Evolutionary conservation across 2,329 filamentous ascomycete genomes (phyloP).

Genomic region (Hypoxylon rubiginosum): DNA sequence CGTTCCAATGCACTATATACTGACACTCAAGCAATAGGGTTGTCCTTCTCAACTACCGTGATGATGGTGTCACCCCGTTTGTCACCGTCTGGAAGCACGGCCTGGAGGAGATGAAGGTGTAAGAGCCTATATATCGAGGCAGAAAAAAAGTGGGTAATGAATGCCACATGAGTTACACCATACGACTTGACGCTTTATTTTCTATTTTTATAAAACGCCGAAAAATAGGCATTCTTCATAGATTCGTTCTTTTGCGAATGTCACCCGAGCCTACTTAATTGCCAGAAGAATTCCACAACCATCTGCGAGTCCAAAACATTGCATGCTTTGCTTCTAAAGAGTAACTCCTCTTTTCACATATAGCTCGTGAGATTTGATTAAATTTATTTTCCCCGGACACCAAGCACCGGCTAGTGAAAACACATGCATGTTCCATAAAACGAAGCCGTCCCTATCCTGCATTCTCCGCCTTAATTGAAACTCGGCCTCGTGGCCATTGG

Average conservation of each 20-base stretch:
- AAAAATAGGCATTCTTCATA: slow-evolving; percentile 41
- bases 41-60: slow-evolving; percentile 95
- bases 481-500: slow-evolving; percentile 65
- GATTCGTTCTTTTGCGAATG: slow-evolving; percentile 42
- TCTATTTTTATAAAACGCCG: slow-evolving; percentile 34
- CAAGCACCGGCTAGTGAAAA: slow-evolving; percentile 3
- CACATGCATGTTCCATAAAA: slow-evolving; percentile 6
- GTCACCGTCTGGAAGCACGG: slow-evolving; percentile 97
- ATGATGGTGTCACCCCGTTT: slow-evolving; percentile 92
- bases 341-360: background rate
- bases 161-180: slow-evolving; percentile 38
- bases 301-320: slow-evolving; percentile 16
- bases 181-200: slow-evolving; percentile 39
- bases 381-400: slow-evolving; percentile 14
- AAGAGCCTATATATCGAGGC: slow-evolving; percentile 55
- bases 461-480: slow-evolving; percentile 47
- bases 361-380: slow-evolving; percentile 17
- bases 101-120: slow-evolving; percentile 90
- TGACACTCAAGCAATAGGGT: slow-evolving; percentile 68
- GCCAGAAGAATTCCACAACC: slow-evolving; percentile 22
- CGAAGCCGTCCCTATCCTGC: background rate
- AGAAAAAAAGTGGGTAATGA: slow-evolving; percentile 25
- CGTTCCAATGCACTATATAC: background rate
- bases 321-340: background rate
- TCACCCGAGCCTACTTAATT: slow-evolving; percentile 33